phyloP scores from a whole-genome alignment of 305 asterid species.

The Euphrasia arctica region DNA sequence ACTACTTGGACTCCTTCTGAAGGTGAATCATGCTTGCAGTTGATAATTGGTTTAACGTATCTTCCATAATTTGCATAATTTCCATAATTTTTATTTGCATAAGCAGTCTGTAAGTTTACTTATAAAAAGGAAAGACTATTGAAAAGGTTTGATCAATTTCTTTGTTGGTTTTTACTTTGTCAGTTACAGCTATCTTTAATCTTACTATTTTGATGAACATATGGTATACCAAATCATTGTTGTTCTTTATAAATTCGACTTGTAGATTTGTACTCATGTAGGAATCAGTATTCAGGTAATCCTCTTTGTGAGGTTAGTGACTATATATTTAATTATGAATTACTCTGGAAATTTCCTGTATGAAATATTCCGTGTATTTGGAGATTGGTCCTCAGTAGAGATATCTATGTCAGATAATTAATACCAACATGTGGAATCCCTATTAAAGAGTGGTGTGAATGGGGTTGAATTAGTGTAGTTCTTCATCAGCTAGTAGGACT shows the following conservation, averaged over 20 bases:
- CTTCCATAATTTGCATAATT: constrained; percentile 13
- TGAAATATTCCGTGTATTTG: background rate
- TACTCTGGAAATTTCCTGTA: background rate
- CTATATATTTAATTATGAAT: background rate
- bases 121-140: constrained; percentile 5
- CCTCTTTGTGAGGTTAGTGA: constrained; percentile 3
- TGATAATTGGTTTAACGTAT: constrained; percentile 19
- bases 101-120: constrained; percentile 4
- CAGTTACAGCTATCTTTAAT: background rate
- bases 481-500: constrained; percentile 2
- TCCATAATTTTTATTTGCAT: constrained; percentile 6
- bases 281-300: background rate
- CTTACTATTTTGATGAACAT: constrained; percentile 2
- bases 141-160: background rate
- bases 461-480: background rate
- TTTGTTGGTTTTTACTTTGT: constrained; percentile 5
- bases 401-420: background rate
- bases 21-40: constrained; percentile 54
- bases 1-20: constrained; percentile 69
- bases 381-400: constrained; percentile 1
- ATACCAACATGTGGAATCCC: background rate
- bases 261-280: background rate
- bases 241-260: constrained; percentile 2
- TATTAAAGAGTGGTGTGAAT: background rate
- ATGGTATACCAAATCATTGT: constrained; percentile 6